Conservation (phyloP, 1,284 basidiomycete genomes). For the Marasmius tenuissimus region DNA sequence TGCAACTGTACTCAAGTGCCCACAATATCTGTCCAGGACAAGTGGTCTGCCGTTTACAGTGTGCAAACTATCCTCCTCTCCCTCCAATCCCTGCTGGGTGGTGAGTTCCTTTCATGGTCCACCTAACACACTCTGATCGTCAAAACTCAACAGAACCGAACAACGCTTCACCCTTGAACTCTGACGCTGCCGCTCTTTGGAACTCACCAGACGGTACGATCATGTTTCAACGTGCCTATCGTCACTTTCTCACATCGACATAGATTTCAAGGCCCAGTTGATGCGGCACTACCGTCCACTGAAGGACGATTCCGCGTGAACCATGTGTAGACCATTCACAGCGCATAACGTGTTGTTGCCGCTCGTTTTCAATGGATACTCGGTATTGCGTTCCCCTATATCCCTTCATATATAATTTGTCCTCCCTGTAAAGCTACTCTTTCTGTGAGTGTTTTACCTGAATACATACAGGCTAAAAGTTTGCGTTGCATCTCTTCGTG, state of each 20-base stretch:
- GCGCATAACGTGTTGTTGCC: neutral
- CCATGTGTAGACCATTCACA: slow-evolving; percentile 13
- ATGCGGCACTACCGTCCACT: slow-evolving; percentile 72
- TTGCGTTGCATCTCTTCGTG: too few species aligned
- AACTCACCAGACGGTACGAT: slow-evolving; percentile 59
- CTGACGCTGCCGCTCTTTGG: slow-evolving; percentile 81
- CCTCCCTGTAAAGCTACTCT: neutral
- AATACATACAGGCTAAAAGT: neutral
- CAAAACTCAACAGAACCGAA: slow-evolving; percentile 66
- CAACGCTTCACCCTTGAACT: slow-evolving; percentile 83
- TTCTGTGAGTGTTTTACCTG: neutral
- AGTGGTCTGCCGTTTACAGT: slow-evolving; percentile 89
- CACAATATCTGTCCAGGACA: slow-evolving; percentile 53
- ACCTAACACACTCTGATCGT: neutral
- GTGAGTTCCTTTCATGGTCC: slow-evolving; percentile 36
- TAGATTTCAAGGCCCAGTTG: slow-evolving; percentile 72
- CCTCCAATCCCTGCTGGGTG: slow-evolving; percentile 80
- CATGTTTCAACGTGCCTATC: neutral
- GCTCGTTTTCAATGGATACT: neutral
- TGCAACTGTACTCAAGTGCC: slow-evolving; percentile 3
- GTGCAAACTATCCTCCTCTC: slow-evolving; percentile 88
- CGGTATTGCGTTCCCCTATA: neutral
- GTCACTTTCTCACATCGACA: neutral
- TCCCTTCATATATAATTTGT: neutral
- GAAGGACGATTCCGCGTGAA: slow-evolving; percentile 44